phyloP scores from a whole-genome alignment of 441 rosid species.

The Brassica balearica region DNA sequence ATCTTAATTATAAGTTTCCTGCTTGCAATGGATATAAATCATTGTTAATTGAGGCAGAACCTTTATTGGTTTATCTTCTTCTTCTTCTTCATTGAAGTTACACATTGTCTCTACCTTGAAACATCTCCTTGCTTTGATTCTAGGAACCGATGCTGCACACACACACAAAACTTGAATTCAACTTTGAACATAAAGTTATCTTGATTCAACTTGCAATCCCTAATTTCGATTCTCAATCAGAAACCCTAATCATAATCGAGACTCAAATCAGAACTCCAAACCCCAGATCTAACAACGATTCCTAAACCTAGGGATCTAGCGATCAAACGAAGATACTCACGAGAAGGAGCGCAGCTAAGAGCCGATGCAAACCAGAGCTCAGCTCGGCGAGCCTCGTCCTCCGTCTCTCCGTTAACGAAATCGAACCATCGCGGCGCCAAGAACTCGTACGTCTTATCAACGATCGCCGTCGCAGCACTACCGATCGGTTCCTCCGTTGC shows the following conservation, averaged over 20 bases:
- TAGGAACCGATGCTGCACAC: constrained; percentile 83
- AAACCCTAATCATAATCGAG: constrained; percentile 28
- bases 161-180: background rate
- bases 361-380: constrained; percentile 91
- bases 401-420: constrained; percentile 71
- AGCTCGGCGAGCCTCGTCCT: constrained; percentile 65
- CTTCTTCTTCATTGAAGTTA: constrained; percentile 76
- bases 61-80: constrained; percentile 50
- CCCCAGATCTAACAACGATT: constrained; percentile 7
- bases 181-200: background rate
- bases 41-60: constrained; percentile 16
- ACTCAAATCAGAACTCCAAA: background rate
- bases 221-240: constrained; percentile 1
- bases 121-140: constrained; percentile 79
- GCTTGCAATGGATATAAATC: constrained; percentile 11
- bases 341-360: constrained; percentile 86
- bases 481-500: constrained; percentile 43
- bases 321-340: constrained; percentile 51
- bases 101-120: constrained; percentile 74
- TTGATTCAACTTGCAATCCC: background rate
- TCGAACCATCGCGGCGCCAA: constrained; percentile 89
- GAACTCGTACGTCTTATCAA: constrained; percentile 84
- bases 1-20: background rate
- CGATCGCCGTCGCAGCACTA: constrained; percentile 38
- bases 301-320: constrained; percentile 1